These are phyloP conservation scores for Candida xyloterini DNA, from an alignment of 805 yeast genomes.

Conservation along the genomic window DNA sequence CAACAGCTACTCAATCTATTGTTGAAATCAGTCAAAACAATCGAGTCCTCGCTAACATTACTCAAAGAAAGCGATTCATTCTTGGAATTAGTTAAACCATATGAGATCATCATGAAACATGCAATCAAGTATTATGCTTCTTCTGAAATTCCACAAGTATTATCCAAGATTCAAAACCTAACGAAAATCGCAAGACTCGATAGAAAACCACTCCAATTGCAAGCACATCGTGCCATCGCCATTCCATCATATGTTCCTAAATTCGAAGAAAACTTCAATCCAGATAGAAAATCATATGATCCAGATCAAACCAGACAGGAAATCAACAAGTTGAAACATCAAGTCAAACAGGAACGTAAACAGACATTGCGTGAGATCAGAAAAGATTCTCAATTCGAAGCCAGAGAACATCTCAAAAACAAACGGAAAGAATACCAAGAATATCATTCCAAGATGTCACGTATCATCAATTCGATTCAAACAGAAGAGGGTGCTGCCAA, in stretches of 20 bases:
- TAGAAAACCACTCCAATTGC: constrained; percentile 73
- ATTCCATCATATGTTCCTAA: constrained; percentile 85
- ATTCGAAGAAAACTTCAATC: constrained; percentile 94
- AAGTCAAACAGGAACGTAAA: constrained; percentile 89
- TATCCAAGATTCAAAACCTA: constrained; percentile 48
- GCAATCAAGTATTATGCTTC: constrained; percentile 36
- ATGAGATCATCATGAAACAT: constrained; percentile 41
- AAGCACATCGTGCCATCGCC: constrained; percentile 78
- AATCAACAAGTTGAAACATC: constrained; percentile 73
- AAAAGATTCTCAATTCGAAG: constrained; percentile 81
- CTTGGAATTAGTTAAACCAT: constrained; percentile 53
- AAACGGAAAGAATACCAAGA: constrained; percentile 72
- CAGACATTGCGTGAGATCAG: constrained; percentile 85
- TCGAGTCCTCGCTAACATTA: constrained; percentile 34
- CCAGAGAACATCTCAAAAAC: constrained; percentile 77
- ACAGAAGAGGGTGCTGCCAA: constrained; percentile 95
- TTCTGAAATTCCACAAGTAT: constrained; percentile 34
- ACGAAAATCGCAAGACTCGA: constrained; percentile 45
- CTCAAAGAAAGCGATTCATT: constrained; percentile 68
- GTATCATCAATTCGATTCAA: constrained; percentile 78
- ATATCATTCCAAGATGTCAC: constrained; percentile 88
- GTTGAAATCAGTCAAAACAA: constrained; percentile 31
- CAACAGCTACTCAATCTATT: constrained; percentile 31
- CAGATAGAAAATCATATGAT: constrained; percentile 90
- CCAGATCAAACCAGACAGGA: constrained; percentile 79